Conservation (phyloP, 2,329 filamentous ascomycete genomes). For the Chaetothyriales sp. region DNA sequence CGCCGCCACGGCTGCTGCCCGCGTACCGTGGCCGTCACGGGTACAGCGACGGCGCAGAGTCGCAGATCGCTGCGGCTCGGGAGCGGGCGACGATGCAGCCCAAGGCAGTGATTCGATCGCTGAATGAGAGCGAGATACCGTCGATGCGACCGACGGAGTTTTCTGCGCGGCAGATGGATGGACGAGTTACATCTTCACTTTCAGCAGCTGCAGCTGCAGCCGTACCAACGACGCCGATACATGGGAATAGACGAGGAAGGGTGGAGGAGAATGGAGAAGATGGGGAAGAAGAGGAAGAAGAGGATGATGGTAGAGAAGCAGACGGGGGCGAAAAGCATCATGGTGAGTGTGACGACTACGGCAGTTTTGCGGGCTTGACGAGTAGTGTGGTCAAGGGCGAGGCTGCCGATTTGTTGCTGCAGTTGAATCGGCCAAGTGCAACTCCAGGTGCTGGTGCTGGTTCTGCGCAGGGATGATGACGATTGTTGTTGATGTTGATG, state of each 20-base stretch:
- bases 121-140: slow-evolving; percentile 10
- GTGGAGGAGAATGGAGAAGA: neutral
- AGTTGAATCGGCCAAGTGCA: slow-evolving; percentile 5
- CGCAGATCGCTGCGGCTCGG: slow-evolving; percentile 10
- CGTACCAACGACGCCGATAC: slow-evolving; percentile 11
- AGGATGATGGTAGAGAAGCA: neutral
- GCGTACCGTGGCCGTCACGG: neutral
- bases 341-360: too few species aligned
- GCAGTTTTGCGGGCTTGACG: slow-evolving; percentile 3
- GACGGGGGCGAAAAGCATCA: slow-evolving; percentile 3
- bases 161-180: slow-evolving; percentile 10
- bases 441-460: neutral
- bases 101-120: slow-evolving; percentile 5
- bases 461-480: neutral
- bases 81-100: slow-evolving; percentile 12
- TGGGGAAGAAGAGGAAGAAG: neutral
- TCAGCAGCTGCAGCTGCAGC: too few species aligned
- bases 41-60: slow-evolving; percentile 5
- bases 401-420: slow-evolving; percentile 16
- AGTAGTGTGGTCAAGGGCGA: slow-evolving; percentile 19
- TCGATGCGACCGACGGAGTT: slow-evolving; percentile 12
- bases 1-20: neutral
- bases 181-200: neutral
- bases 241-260: neutral
- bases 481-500: neutral